These are phyloP conservation scores for Globisporangium middletonii DNA, from an alignment of 352 stramenopile genomes.

Conservation along the genomic window DNA sequence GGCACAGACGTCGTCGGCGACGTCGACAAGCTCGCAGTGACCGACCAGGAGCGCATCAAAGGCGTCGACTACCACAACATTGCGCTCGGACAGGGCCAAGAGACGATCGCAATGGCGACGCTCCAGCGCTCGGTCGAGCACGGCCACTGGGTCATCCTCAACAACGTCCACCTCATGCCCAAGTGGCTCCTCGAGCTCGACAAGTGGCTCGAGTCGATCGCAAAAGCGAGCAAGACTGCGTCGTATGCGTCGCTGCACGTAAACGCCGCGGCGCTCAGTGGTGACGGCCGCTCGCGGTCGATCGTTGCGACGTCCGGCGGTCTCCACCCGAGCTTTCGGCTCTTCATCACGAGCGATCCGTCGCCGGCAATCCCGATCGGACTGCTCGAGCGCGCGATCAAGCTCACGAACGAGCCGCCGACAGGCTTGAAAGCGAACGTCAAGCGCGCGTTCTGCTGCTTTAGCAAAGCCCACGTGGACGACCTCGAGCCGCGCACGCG, in stretches of 20 bases:
- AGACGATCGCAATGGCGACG: constrained; percentile 87
- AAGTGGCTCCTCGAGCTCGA: constrained; percentile 92
- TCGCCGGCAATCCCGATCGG: constrained; percentile 82
- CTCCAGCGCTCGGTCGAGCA: constrained; percentile 85
- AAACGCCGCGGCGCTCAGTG: constrained; percentile 11
- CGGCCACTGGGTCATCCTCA: constrained; percentile 93
- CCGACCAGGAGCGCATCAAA: constrained; percentile 90
- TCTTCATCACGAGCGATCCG: constrained; percentile 90
- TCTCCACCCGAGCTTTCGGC: constrained; percentile 72
- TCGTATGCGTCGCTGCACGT: constrained; percentile 31
- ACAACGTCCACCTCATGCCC: constrained; percentile 95
- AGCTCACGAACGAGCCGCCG: constrained; percentile 86
- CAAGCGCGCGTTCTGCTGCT: constrained; percentile 80
- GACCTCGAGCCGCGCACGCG: constrained; percentile 79
- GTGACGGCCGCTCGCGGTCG: constrained; percentile 15
- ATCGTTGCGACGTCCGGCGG: constrained; percentile 21
- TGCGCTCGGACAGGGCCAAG: constrained; percentile 92
- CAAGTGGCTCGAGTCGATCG: constrained; percentile 86
- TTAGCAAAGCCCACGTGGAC: constrained; percentile 69
- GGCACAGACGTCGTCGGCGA: constrained; percentile 96
- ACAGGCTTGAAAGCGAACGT: constrained; percentile 87
- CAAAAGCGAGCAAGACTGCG: constrained; percentile 46
- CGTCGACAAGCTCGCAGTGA: constrained; percentile 91
- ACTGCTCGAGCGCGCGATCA: constrained; percentile 86
- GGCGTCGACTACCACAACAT: constrained; percentile 96